Conservation (phyloP, 768 basidiomycete genomes). For the Mycena pura region DNA sequence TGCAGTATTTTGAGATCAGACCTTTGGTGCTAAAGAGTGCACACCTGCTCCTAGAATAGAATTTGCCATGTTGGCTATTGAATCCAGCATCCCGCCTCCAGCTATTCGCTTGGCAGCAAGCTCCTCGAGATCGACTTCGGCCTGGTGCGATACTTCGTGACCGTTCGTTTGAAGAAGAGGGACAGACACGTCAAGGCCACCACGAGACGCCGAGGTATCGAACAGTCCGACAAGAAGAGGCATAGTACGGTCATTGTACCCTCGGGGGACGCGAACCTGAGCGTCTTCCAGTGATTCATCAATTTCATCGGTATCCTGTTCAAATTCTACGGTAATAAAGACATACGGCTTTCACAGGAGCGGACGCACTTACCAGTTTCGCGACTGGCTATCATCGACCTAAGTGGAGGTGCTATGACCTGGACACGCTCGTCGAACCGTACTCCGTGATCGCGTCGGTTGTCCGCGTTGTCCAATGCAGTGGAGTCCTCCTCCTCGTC, state of each 20-base stretch:
- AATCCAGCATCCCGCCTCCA: slow-evolving; percentile 80
- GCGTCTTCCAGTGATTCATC: slow-evolving; percentile 56
- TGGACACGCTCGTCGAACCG: slow-evolving; percentile 75
- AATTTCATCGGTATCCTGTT: slow-evolving; percentile 83
- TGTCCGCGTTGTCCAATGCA: slow-evolving; percentile 38
- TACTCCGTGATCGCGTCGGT: slow-evolving; percentile 54
- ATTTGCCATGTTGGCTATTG: slow-evolving; percentile 94
- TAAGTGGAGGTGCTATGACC: slow-evolving; percentile 69
- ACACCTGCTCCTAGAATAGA: slow-evolving; percentile 92
- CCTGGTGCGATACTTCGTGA: slow-evolving; percentile 34
- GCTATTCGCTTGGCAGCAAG: slow-evolving; percentile 68
- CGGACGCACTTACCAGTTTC: slow-evolving; percentile 74
- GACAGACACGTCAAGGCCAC: slow-evolving; percentile 63
- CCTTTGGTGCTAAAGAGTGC: slow-evolving; percentile 13
- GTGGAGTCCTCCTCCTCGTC: slow-evolving; percentile 53
- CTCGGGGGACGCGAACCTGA: slow-evolving; percentile 40
- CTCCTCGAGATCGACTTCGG: slow-evolving; percentile 70
- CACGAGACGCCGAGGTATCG: slow-evolving; percentile 64
- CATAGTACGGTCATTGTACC: slow-evolving; percentile 60
- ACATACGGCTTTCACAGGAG: slow-evolving; percentile 6
- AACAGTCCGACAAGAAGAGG: slow-evolving; percentile 84
- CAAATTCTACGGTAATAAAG: slow-evolving; percentile 66
- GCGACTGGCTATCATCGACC: slow-evolving; percentile 77
- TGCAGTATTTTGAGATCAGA: not conserved
- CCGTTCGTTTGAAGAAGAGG: slow-evolving; percentile 49